Percentiles rank a stretch among this genome's conserved stretches.
phyloP scores from a whole-genome alignment of 2,329 filamentous ascomycete genomes.

The Ciborinia camelliae region DNA sequence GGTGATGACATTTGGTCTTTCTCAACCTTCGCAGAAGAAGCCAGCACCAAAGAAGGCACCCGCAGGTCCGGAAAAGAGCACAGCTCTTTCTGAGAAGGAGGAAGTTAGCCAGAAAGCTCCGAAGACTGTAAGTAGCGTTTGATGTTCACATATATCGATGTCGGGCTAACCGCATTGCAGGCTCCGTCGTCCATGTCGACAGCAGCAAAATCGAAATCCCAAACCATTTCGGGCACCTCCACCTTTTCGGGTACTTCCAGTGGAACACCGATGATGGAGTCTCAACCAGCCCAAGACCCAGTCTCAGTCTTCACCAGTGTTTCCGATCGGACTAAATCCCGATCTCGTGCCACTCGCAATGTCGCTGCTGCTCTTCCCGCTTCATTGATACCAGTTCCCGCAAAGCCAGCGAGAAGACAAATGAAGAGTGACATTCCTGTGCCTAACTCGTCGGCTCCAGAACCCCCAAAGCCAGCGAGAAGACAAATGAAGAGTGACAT shows the following conservation, averaged over 20 bases:
- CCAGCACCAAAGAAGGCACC: background rate
- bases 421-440: background rate
- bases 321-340: background rate
- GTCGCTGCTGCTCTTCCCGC: background rate
- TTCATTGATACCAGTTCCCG: too few species aligned
- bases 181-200: background rate
- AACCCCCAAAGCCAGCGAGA: background rate
- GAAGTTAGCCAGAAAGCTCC: background rate
- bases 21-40: background rate
- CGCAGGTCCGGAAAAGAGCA: background rate
- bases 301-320: too few species aligned
- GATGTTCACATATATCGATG: background rate
- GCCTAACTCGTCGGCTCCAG: background rate
- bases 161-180: background rate
- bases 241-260: background rate
- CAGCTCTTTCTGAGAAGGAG: background rate
- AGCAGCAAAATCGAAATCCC: background rate
- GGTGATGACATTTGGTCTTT: background rate
- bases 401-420: background rate
- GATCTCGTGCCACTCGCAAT: too few species aligned
- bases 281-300: background rate
- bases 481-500: background rate
- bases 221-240: background rate
- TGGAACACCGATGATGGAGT: too few species aligned
- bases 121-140: background rate